A percentile compares a stretch with the other conserved stretches of the same genome.
Conservation (phyloP, 805 yeast genomes). For the Candida maris region DNA sequence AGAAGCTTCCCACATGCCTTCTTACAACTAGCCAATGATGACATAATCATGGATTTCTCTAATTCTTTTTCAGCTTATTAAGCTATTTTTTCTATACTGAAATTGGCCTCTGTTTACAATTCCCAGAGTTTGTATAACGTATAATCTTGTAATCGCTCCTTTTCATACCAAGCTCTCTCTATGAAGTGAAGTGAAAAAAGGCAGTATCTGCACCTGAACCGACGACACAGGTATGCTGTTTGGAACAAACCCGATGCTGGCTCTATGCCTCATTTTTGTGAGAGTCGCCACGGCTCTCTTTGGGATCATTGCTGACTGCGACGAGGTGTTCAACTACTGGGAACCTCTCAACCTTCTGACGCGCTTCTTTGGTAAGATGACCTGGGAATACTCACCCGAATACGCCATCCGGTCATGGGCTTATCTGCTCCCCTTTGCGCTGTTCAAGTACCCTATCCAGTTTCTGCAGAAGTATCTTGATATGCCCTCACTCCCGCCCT, state of each 20-base stretch:
- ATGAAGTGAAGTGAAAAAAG: too few relatives aligned
- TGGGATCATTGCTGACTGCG: conserved; percentile 85
- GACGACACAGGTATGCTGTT: too few relatives aligned
- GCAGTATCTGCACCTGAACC: too few relatives aligned
- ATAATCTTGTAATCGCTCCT: too few relatives aligned
- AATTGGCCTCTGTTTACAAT: too few relatives aligned
- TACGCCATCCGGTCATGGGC: conserved; percentile 86
- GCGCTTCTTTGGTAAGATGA: conserved; percentile 85
- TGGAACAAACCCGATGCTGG: conserved; percentile 11
- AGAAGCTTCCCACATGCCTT: too few relatives aligned
- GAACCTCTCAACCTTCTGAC: conserved; percentile 80
- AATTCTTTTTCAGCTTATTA: too few relatives aligned
- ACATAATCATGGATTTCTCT: too few relatives aligned
- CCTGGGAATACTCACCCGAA: conserved; percentile 95
- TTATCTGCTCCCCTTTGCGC: conserved; percentile 52
- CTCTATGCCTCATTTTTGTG: conserved; percentile 21
- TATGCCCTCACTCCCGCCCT: conserved; percentile 16
- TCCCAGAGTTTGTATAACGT: too few relatives aligned
- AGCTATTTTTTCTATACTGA: too few relatives aligned
- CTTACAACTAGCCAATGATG: too few relatives aligned
- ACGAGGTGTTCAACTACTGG: conserved; percentile 91
- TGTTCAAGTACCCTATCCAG: conserved; percentile 24
- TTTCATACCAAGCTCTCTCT: too few relatives aligned
- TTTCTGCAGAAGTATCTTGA: conserved; percentile 5
- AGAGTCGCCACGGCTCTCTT: conserved; percentile 42